A percentile compares a stretch with the other conserved stretches of the same genome.
phyloP scores from a whole-genome alignment of 306 rosid genomes.

The Hippophae tibetana region DNA sequence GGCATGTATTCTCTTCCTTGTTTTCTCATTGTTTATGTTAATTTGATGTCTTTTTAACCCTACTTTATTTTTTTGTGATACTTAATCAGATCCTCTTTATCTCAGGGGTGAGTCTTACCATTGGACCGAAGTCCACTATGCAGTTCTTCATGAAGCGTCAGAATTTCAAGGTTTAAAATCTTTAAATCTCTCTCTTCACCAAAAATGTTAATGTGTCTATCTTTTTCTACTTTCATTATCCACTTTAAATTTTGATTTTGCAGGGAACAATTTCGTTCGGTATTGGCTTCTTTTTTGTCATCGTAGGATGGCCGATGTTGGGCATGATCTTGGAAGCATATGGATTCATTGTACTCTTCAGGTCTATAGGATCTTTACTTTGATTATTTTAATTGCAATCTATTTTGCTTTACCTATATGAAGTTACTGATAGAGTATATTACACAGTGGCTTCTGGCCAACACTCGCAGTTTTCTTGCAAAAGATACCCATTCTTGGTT shows the following conservation, averaged over 20 bases:
- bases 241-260: not conserved
- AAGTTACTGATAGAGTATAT: not conserved
- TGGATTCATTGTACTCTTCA: not conserved
- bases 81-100: not conserved
- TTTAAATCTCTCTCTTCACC: not conserved
- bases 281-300: not conserved
- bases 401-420: not conserved
- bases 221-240: not conserved
- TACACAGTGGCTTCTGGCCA: not conserved
- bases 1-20: not conserved
- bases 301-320: not conserved
- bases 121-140: not conserved
- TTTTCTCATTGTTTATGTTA: not conserved
- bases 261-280: not conserved
- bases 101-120: not conserved
- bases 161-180: not conserved
- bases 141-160: not conserved
- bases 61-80: not conserved
- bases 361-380: not conserved
- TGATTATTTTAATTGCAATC: not conserved
- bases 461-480: not conserved
- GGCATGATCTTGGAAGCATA: not conserved
- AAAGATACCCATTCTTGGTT: conserved; percentile 1
- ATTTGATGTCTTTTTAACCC: not conserved
- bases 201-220: not conserved